Evolutionary conservation across 1,284 basidiomycete species (phyloP).

Genomic region (Tilletia horrida): DNA sequence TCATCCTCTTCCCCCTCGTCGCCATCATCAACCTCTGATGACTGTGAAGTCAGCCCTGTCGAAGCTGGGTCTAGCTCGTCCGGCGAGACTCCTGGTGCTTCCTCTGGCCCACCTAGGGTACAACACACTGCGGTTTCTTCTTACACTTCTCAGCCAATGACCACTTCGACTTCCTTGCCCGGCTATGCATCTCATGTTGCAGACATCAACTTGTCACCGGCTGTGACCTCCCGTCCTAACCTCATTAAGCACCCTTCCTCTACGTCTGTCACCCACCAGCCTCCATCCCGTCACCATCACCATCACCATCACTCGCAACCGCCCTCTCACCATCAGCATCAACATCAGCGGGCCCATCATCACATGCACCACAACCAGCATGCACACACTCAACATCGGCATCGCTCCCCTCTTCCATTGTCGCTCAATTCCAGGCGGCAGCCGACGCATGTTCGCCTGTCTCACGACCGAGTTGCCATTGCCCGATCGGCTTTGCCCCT

Average conservation of each 20-base stretch:
- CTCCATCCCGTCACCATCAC: no score
- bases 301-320: not conserved
- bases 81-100: no score
- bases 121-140: no score
- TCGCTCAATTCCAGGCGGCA: no score
- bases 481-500: conserved; percentile 25
- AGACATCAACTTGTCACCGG: not conserved
- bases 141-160: not conserved
- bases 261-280: no score
- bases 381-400: not conserved
- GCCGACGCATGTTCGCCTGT: not conserved
- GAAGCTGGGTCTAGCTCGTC: no score
- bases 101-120: no score
- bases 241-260: no score
- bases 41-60: not conserved
- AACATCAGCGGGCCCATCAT: no score
- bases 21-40: not conserved
- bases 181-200: not conserved
- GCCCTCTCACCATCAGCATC: not conserved
- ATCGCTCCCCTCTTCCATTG: not conserved
- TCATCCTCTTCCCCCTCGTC: conserved; percentile 1
- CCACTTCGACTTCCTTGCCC: not conserved
- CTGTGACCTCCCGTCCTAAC: not conserved
- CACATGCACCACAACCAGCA: no score
- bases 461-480: conserved; percentile 14